These are phyloP conservation scores for Albizia julibrissin DNA, from an alignment of 306 rosid genomes.

Conservation along the genomic window DNA sequence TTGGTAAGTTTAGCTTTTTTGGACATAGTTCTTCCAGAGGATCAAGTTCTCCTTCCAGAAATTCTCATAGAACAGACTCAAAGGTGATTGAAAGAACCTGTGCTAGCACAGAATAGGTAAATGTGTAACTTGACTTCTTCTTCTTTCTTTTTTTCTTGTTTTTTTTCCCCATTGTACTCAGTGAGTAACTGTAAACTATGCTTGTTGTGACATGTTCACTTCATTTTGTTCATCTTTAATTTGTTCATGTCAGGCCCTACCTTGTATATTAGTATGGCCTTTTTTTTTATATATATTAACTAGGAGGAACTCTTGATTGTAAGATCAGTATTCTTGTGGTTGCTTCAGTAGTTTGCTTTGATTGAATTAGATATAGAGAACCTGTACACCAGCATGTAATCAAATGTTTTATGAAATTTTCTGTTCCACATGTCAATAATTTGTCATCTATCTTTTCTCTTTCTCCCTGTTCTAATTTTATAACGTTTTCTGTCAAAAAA, in stretches of 20 bases:
- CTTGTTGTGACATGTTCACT: slow-evolving; percentile 37
- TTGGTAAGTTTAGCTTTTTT: slow-evolving; percentile 74
- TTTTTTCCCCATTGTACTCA: slow-evolving; percentile 30
- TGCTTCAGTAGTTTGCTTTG: slow-evolving; percentile 37
- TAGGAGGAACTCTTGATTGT: slow-evolving; percentile 45
- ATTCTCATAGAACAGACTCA: slow-evolving; percentile 89
- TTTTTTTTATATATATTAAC: slow-evolving; percentile 24
- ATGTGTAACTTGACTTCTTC: slow-evolving; percentile 21
- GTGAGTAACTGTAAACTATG: slow-evolving; percentile 51
- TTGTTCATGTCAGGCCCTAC: slow-evolving; percentile 34
- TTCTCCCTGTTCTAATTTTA: neutral
- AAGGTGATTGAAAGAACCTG: slow-evolving; percentile 95
- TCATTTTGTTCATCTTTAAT: slow-evolving; percentile 22
- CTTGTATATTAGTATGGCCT: slow-evolving; percentile 48
- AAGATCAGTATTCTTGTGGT: slow-evolving; percentile 43
- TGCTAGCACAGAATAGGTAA: slow-evolving; percentile 87
- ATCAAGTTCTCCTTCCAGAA: slow-evolving; percentile 86
- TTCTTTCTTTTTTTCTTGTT: neutral
- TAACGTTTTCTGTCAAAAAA: neutral
- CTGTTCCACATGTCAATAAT: neutral
- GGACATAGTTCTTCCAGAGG: slow-evolving; percentile 85
- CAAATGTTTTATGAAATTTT: neutral
- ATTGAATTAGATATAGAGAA: slow-evolving; percentile 26
- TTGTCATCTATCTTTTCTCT: neutral
- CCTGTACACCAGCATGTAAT: slow-evolving; percentile 25